Percentiles rank a stretch among this genome's conserved stretches.
phyloP scores from a whole-genome alignment of 768 basidiomycete species.

The Infundibulicybe gibba region DNA sequence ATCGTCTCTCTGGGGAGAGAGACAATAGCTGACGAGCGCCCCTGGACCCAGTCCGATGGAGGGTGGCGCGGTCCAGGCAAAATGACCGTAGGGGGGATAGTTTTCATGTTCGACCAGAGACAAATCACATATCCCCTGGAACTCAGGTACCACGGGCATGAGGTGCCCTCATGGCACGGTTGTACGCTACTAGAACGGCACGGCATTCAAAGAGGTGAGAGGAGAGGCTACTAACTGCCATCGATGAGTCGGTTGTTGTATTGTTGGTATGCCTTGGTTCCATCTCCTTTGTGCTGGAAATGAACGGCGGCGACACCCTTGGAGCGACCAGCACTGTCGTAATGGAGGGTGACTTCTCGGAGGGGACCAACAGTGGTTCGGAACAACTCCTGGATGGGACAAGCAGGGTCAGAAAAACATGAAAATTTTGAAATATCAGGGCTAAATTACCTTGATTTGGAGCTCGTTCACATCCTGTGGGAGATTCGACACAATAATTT shows the following conservation, averaged over 20 bases:
- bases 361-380: slow-evolving; percentile 85
- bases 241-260: slow-evolving; percentile 99
- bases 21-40: not conserved
- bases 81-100: slow-evolving; percentile 8
- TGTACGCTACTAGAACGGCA: slow-evolving; percentile 27
- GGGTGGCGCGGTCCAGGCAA: not conserved
- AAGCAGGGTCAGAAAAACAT: not conserved
- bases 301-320: slow-evolving; percentile 88
- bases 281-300: slow-evolving; percentile 86
- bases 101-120: slow-evolving; percentile 29
- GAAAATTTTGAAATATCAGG: not conserved
- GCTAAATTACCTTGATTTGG: slow-evolving; percentile 78
- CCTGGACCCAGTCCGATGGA: slow-evolving; percentile 5
- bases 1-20: not conserved
- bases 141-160: slow-evolving; percentile 27
- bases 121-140: slow-evolving; percentile 40
- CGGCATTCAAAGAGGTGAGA: slow-evolving; percentile 37
- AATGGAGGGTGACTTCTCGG: slow-evolving; percentile 79
- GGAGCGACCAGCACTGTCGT: slow-evolving; percentile 81
- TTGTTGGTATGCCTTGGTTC: slow-evolving; percentile 84
- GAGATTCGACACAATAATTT: slow-evolving; percentile 95
- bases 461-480: slow-evolving; percentile 90
- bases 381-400: slow-evolving; percentile 78
- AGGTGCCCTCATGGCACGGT: slow-evolving; percentile 15
- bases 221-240: slow-evolving; percentile 95